Evolutionary conservation across 2,329 filamentous ascomycete genomes (phyloP), one percentile per base, ranked within the genome.

Genomic region (Paecilomyces sp.): DNA sequence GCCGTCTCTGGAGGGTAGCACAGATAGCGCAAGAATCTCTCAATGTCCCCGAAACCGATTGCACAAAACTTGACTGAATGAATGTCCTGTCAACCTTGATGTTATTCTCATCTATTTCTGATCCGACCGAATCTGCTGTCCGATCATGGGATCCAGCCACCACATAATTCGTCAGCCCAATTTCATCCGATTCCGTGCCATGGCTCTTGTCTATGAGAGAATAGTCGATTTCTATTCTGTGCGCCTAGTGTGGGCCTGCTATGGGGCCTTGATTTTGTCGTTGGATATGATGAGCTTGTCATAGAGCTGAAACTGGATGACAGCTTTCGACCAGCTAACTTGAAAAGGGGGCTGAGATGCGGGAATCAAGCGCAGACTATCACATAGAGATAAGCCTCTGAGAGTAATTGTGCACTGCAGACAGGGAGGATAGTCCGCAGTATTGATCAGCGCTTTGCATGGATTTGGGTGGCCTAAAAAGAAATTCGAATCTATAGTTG

Each of bases 301-400:
- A 11, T 2, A 13, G 12, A 15, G n/a, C 12, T 15, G 34, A 41
- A 41, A 41, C 34, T 13, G 2, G 34, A 41, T 5, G 34, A 41
- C 12, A 41, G 4, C 13, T 41, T 41, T 22, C n/a, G n/a, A 7
- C 28, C 15, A 30, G 51, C 51, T 24, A 53, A 53, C 51, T 53
- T 53, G 53, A 61, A 18, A 22, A 75, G 56, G 6, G 65, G 65
- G 18, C 61, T 56, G n/a, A 67, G 54, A n/a, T 58, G 54, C 0
- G 65, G 64, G 13, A 65, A 57, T 34, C 64, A 65, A 15, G 65
- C 65, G 22, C 65, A 66, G 36, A 67, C 22, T 22, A 22, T 22
- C 22, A 22, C 22, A 22, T 22, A 22, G 22, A 22, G 22, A 22
- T 22, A 22, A 22, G 22, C 22, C 22, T 22, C 22, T 22, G 22